Base-by-base conservation (phyloP, 257 asterid genomes). In the Jacaranda mimosifolia region DNA sequence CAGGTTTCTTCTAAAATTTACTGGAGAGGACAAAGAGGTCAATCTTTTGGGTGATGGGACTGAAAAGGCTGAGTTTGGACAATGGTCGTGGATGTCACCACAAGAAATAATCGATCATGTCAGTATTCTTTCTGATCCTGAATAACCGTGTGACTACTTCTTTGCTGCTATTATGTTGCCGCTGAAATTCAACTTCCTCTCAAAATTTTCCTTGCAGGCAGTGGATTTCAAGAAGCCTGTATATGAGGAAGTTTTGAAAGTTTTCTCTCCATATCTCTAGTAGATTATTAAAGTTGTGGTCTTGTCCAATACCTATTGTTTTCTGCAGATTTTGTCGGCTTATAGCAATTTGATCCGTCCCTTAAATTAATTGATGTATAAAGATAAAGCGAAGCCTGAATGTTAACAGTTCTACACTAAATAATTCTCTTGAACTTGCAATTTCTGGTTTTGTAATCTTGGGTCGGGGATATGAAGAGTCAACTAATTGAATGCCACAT, bases 171-270 rank as follows among this genome's bases (percentile, higher is more conserved):
- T 26, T 26, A 26, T 26, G 32, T 26, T 26, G 32, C 32, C 32
- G n/a, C 38, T 51, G 11, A 68, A 72, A 77, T 66, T 18, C 39
- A 18, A 55, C 40, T 17, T 67, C 68, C 17, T 52, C 58, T 42
- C 9, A 3, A 48, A 5, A n/a, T 63, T 79, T 60, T 59, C 55
- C 46, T 58, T 85, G 86, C 91, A 94, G 99, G 98, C 96, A 4
- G 99, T 89, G 84, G 97, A 91, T 68, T 94, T 94, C 89, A 94
- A 91, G 91, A 94, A 90, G 87, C 96, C 98, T 0, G 96, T 94
- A 35, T 94, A 94, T 79, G 81, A 84, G 79, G 96, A 94, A 90
- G 96, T 91, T 76, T 43, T 91, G 84, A 83, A 88, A n/a, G 85
- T 67, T 75, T 89, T 94, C 84, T 83, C 97, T 55, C 89, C 91